These are phyloP conservation scores for Glycyrrhiza uralensis DNA, from an alignment of 306 rosid species.

Conservation along the genomic window DNA sequence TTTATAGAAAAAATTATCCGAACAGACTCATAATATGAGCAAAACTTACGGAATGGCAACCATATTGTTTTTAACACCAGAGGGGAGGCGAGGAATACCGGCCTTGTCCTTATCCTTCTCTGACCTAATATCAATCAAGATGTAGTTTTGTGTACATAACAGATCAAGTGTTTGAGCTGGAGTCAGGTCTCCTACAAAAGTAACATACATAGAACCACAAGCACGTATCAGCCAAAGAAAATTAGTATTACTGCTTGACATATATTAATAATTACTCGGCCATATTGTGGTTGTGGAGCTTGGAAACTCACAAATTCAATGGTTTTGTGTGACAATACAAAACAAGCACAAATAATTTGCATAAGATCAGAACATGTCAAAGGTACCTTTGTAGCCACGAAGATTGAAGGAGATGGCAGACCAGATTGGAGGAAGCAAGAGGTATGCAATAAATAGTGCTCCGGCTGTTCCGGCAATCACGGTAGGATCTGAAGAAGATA, in stretches of 20 bases:
- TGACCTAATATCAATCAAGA: conserved; percentile 70
- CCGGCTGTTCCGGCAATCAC: conserved; percentile 78
- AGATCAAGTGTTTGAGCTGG: conserved; percentile 93
- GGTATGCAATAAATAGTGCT: conserved; percentile 61
- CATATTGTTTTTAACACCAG: conserved; percentile 67
- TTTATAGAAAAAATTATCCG: too few relatives aligned
- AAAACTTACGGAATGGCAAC: conserved; percentile 91
- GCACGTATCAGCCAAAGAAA: conserved; percentile 15
- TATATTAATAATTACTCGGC: too few relatives aligned
- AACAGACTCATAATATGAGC: too few relatives aligned
- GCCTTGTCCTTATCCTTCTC: conserved; percentile 91
- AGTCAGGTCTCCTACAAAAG: conserved; percentile 68
- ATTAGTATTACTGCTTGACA: background rate
- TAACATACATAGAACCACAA: conserved; percentile 1
- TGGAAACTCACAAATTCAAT: background rate
- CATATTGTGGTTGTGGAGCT: background rate
- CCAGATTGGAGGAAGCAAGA: conserved; percentile 82
- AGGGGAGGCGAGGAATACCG: conserved; percentile 92
- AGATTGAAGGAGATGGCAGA: conserved; percentile 61
- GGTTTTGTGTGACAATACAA: background rate
- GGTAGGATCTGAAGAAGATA: conserved; percentile 74
- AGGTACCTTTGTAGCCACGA: conserved; percentile 88
- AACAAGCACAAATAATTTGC: background rate
- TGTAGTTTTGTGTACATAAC: conserved; percentile 53
- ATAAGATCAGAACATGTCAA: conserved; percentile 11